phyloP scores from a whole-genome alignment of 139 green algal species.

The Closterium sp. region DNA sequence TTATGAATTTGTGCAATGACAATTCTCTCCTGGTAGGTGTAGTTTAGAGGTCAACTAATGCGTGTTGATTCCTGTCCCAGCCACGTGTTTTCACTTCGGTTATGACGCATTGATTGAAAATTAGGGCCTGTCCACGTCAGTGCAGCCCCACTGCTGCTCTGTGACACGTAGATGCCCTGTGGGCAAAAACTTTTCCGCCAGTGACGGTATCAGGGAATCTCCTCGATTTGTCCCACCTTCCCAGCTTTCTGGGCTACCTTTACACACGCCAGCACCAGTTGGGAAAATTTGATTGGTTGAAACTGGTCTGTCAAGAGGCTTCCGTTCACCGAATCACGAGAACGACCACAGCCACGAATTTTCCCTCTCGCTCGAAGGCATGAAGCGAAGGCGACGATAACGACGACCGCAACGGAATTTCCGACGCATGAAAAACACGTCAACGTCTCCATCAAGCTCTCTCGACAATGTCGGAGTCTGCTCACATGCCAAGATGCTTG shows the following conservation, averaged over 20 bases:
- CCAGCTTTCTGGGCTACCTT: background rate
- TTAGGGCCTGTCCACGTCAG: background rate
- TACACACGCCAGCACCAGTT: too few species aligned
- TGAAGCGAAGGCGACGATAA: background rate
- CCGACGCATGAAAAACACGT: background rate
- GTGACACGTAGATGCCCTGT: background rate
- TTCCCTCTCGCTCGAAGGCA: background rate
- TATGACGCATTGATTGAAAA: background rate
- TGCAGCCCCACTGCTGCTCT: background rate
- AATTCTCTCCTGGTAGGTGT: too few species aligned
- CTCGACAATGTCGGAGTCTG: background rate
- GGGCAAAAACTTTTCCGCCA: background rate
- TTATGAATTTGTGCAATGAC: background rate
- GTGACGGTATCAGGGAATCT: background rate
- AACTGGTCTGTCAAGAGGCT: too few species aligned
- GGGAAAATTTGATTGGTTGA: too few species aligned
- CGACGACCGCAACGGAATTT: background rate
- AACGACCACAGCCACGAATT: background rate
- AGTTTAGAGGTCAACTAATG: too few species aligned
- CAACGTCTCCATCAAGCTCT: background rate
- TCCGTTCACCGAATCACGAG: background rate
- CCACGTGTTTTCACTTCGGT: background rate
- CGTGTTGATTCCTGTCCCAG: too few species aligned
- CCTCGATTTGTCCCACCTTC: background rate
- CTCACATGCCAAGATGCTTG: background rate